phyloP scores from a whole-genome alignment of 257 asterid genomes.

The Dorcoceras hygrometricum region DNA sequence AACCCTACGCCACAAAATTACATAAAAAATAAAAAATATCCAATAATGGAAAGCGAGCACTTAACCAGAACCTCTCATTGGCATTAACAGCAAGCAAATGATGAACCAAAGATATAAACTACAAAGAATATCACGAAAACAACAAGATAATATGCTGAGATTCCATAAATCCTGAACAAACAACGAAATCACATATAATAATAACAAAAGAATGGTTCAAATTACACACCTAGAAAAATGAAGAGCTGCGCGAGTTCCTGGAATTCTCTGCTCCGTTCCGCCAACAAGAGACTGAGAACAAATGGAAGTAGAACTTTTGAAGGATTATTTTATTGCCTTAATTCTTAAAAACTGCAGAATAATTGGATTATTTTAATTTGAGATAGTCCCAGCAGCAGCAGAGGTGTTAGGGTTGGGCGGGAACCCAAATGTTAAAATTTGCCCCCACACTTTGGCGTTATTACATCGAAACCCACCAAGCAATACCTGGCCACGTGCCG shows the following conservation, averaged over 20 bases:
- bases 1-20: constrained; percentile 24
- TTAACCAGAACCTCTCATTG: neutral
- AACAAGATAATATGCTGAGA: no score
- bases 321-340: no score
- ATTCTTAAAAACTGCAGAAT: no score
- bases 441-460: no score
- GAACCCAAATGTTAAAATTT: neutral
- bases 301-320: neutral
- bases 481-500: no score
- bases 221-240: neutral
- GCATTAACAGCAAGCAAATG: neutral
- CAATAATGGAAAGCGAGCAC: neutral
- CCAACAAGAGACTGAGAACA: neutral
- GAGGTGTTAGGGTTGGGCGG: neutral
- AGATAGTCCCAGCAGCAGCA: no score
- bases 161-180: neutral
- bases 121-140: neutral
- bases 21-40: neutral
- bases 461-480: no score
- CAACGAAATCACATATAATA: neutral
- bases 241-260: neutral
- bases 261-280: neutral
- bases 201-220: neutral
- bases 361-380: neutral
- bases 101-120: neutral